These are phyloP conservation scores for Coniochaeta ligniaria DNA, from an alignment of 2,329 filamentous ascomycete species.

Conservation along the genomic window DNA sequence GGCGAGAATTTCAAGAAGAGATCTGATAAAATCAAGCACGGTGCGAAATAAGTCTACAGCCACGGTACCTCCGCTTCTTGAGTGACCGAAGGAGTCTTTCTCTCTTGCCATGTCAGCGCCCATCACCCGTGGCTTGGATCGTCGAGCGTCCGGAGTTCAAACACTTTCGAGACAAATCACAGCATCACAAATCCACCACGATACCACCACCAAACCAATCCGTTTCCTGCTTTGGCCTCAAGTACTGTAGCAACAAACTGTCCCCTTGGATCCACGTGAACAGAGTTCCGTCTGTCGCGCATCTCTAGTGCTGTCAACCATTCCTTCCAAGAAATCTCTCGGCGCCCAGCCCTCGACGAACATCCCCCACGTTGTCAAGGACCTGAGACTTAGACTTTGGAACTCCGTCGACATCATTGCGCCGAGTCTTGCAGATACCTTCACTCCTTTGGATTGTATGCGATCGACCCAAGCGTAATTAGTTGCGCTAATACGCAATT, in stretches of 20 bases:
- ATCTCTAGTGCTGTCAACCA: background rate
- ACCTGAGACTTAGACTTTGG: background rate
- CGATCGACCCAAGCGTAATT: background rate
- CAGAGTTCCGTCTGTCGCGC: background rate
- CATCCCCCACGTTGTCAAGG: conserved; percentile 12
- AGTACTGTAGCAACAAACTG: background rate
- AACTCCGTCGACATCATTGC: background rate
- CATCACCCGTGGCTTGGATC: conserved; percentile 4
- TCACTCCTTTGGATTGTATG: too few relatives aligned
- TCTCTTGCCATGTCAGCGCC: background rate
- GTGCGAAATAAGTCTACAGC: background rate
- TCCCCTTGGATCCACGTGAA: background rate
- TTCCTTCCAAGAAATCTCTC: conserved; percentile 21
- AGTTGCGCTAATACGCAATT: background rate
- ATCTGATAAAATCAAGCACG: background rate
- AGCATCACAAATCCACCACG: conserved; percentile 4
- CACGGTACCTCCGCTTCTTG: background rate
- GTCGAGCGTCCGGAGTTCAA: conserved; percentile 15
- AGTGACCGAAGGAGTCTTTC: background rate
- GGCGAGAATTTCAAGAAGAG: background rate
- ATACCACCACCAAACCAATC: conserved; percentile 1
- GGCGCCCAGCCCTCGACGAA: conserved; percentile 29
- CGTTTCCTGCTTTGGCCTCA: background rate
- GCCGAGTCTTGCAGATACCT: background rate
- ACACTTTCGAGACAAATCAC: conserved; percentile 19